These are phyloP conservation scores for Solanum hybrid DNA, from an alignment of 305 asterid species.

Conservation along the genomic window DNA sequence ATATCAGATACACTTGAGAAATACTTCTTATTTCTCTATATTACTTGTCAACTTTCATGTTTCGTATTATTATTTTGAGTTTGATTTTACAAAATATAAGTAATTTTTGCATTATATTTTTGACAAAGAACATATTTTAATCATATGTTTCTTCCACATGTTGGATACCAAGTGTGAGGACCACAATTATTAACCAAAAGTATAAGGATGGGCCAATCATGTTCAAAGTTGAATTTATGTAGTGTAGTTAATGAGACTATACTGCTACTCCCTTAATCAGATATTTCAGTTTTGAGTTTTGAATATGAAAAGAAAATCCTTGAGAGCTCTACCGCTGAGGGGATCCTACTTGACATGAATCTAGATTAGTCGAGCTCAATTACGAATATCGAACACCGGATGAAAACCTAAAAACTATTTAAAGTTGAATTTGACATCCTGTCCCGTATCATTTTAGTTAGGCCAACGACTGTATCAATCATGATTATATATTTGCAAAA, in stretches of 20 bases:
- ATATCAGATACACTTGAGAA: too few species aligned
- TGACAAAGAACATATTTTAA: not conserved
- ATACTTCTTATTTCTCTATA: too few species aligned
- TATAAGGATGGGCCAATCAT: not conserved
- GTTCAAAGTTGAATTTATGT: not conserved
- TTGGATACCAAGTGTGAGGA: not conserved
- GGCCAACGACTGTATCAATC: not conserved
- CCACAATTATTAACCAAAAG: not conserved
- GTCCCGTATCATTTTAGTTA: not conserved
- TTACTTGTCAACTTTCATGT: too few species aligned
- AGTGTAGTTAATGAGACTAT: not conserved
- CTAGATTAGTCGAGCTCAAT: not conserved
- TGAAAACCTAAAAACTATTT: not conserved
- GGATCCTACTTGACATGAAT: not conserved
- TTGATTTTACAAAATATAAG: not conserved
- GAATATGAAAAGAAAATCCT: not conserved
- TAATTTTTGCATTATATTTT: not conserved
- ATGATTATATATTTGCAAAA: not conserved
- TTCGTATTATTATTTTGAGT: too few species aligned
- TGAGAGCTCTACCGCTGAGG: not conserved
- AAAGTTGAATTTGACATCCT: not conserved
- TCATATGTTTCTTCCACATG: not conserved
- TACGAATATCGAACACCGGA: rapidly evolving
- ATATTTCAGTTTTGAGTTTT: not conserved
- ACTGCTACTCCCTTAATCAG: not conserved